Conservation (phyloP, 371 early-diverging fungal genomes). For the Massospora cicadina region DNA sequence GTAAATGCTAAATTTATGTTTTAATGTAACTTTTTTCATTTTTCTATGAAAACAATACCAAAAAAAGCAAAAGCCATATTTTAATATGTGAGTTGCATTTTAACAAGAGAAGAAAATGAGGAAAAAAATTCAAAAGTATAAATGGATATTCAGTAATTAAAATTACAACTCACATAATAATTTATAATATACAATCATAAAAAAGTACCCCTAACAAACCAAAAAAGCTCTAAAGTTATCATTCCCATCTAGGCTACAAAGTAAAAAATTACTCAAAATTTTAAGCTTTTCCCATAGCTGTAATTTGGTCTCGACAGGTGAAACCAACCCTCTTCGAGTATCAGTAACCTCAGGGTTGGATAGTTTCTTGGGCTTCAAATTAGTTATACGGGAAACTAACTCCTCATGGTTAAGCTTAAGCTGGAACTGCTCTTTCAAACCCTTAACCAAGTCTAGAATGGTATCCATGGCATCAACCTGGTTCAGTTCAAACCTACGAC, state of each 20-base stretch:
- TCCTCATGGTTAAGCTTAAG: neutral
- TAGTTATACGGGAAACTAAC: neutral
- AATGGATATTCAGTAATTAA: neutral
- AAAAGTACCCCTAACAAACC: too few species aligned
- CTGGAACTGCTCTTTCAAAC: neutral
- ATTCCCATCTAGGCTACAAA: neutral
- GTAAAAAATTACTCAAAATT: constrained; percentile 32
- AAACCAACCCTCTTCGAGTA: neutral
- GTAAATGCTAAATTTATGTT: constrained; percentile 37
- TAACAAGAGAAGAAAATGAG: too few species aligned
- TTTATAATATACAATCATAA: too few species aligned
- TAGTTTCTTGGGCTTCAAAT: neutral
- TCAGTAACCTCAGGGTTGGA: neutral
- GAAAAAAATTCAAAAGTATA: neutral
- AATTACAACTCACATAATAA: neutral
- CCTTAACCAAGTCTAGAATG: neutral
- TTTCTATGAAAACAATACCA: too few species aligned
- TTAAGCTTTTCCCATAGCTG: constrained; percentile 80
- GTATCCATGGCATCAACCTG: neutral
- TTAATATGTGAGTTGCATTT: too few species aligned
- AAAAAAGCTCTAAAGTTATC: neutral
- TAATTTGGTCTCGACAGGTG: constrained; percentile 25
- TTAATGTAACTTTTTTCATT: too few species aligned
- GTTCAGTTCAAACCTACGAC: constrained; percentile 4
- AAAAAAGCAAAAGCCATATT: too few species aligned